These are phyloP conservation scores for Trichoderma asperellum DNA, from an alignment of 2,329 filamentous ascomycete genomes.

Conservation along the genomic window DNA sequence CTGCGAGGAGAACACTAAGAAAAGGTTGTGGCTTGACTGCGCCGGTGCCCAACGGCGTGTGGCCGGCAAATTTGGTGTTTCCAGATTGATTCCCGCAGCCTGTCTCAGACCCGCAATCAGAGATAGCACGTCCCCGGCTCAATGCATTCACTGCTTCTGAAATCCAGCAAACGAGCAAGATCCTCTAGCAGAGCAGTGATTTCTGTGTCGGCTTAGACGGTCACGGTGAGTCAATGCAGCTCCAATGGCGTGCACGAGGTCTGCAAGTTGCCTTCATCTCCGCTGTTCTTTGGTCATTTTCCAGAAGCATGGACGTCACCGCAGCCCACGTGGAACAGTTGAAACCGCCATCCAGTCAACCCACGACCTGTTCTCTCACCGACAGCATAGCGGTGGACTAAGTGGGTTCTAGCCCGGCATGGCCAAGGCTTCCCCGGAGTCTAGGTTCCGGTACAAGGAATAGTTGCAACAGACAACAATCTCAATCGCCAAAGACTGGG, in stretches of 20 bases:
- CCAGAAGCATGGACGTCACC: slow-evolving; percentile 21
- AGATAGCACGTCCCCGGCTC: neutral
- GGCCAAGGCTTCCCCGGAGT: slow-evolving; percentile 16
- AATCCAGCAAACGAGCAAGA: neutral
- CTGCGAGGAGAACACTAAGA: slow-evolving; percentile 1
- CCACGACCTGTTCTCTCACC: slow-evolving; percentile 23
- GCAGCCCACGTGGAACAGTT: slow-evolving; percentile 11
- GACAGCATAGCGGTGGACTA: slow-evolving; percentile 1
- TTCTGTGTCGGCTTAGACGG: neutral
- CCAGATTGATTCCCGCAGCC: neutral
- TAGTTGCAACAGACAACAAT: neutral
- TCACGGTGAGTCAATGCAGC: neutral
- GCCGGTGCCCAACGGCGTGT: slow-evolving; percentile 13
- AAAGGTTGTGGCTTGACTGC: slow-evolving; percentile 3
- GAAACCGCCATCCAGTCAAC: neutral
- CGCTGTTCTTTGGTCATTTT: neutral
- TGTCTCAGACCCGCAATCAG: slow-evolving; percentile 1
- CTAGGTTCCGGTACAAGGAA: neutral
- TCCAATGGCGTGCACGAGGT: neutral
- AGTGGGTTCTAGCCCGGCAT: slow-evolving; percentile 3
- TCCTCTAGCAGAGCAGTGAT: neutral
- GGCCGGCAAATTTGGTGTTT: neutral
- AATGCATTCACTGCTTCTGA: neutral
- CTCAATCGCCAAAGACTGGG: neutral
- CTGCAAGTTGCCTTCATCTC: neutral